Conservation (phyloP, 345 rosid genomes). For the Citrus trifoliata region DNA sequence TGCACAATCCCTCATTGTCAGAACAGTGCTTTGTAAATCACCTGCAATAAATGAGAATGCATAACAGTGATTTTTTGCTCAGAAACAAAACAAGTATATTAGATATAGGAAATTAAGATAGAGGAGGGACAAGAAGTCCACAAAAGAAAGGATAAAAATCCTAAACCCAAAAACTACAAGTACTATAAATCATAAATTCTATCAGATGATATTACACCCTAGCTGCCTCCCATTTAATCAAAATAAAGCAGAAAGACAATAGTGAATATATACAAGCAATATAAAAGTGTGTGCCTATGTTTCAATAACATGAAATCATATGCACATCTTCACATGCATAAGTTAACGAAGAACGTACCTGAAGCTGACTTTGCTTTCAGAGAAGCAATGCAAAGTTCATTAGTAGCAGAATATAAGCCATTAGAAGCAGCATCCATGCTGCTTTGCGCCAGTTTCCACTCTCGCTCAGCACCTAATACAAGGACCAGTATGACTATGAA, state of each 20-base stretch:
- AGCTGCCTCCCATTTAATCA: too few relatives aligned
- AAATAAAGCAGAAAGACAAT: too few relatives aligned
- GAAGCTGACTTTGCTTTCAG: constrained; percentile 83
- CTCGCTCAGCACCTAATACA: constrained; percentile 65
- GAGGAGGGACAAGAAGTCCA: too few relatives aligned
- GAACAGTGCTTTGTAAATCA: constrained; percentile 71
- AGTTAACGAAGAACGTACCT: constrained; percentile 41
- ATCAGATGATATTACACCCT: too few relatives aligned
- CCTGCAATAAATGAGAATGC: constrained; percentile 39
- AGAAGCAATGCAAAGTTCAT: constrained; percentile 70
- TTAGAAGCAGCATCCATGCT: constrained; percentile 77
- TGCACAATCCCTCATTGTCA: constrained; percentile 89
- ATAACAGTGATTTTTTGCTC: too few relatives aligned
- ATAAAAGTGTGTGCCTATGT: constrained; percentile 2
- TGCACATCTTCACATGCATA: not conserved
- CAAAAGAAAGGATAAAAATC: too few relatives aligned
- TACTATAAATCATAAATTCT: too few relatives aligned
- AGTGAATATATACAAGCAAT: not conserved
- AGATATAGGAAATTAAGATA: too few relatives aligned
- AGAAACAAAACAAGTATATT: too few relatives aligned
- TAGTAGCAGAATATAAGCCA: constrained; percentile 67
- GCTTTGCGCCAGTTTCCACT: constrained; percentile 81
- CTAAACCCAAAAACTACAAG: too few relatives aligned
- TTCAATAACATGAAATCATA: constrained; percentile 5
- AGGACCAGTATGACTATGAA: constrained; percentile 14